Percentiles rank a stretch among this genome's conserved stretches.
Evolutionary conservation across 1,139 yeast species (phyloP).

Genomic region (Yamadazyma dushanensis): DNA sequence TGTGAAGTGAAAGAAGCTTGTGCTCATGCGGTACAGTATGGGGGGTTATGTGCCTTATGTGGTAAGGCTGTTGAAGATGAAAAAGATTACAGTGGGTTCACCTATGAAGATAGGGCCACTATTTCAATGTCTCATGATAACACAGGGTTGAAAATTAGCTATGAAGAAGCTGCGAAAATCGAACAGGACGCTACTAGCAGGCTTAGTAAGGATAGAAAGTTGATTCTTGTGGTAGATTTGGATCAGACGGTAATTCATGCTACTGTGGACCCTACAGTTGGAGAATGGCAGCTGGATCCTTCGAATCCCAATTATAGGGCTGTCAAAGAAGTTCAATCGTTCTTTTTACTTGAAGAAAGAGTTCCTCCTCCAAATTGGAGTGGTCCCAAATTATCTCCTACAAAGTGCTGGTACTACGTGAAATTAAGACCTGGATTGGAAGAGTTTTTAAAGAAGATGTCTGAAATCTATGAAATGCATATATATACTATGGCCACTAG

Average conservation of each 20-base stretch:
- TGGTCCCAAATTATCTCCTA: conserved; percentile 59
- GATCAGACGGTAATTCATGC: conserved; percentile 98
- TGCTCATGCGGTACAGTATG: conserved; percentile 91
- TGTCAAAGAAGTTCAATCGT: conserved; percentile 76
- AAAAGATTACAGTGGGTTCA: conserved; percentile 75
- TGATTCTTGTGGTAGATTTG: conserved; percentile 90
- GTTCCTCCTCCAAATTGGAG: conserved; percentile 55
- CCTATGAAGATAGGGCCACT: conserved; percentile 75
- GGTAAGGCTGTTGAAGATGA: conserved; percentile 84
- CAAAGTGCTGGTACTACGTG: conserved; percentile 84
- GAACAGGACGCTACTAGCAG: conserved; percentile 68
- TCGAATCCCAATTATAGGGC: conserved; percentile 81
- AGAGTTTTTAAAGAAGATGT: conserved; percentile 64
- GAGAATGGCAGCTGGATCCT: conserved; percentile 92
- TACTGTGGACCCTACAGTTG: conserved; percentile 95
- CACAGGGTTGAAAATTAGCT: conserved; percentile 79
- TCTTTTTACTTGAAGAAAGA: conserved; percentile 75
- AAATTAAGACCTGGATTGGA: conserved; percentile 86
- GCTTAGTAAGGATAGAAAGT: conserved; percentile 60
- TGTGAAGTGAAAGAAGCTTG: conserved; percentile 77
- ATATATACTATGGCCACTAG: conserved; percentile 99
- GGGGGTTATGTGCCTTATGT: conserved; percentile 93
- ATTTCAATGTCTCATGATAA: conserved; percentile 90
- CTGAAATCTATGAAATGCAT: conserved; percentile 79
- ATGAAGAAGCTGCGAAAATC: conserved; percentile 82